These are phyloP conservation scores for Penicillium samsonianum DNA, from an alignment of 495 filamentous ascomycete genomes.

Conservation along the genomic window DNA sequence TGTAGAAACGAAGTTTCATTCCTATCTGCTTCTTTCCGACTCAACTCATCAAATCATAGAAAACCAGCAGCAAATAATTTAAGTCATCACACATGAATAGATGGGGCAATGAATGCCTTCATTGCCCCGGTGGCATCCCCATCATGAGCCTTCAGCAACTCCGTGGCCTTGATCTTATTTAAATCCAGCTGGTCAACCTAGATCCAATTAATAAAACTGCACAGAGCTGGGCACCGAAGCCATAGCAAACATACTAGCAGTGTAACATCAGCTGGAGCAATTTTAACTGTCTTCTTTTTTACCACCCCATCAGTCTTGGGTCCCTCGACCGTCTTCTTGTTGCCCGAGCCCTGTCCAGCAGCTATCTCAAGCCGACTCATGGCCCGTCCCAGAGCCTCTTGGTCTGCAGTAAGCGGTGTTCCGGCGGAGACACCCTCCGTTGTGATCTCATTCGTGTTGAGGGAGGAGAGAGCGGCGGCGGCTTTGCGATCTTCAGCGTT, in stretches of 20 bases:
- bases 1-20: neutral
- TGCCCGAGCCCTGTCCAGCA: constrained; percentile 32
- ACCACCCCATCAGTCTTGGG: constrained; percentile 45
- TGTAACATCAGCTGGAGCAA: constrained; percentile 64
- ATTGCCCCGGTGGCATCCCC: constrained; percentile 74
- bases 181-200: constrained; percentile 81
- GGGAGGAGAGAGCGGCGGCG: constrained; percentile 77
- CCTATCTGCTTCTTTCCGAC: neutral
- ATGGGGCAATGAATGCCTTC: constrained; percentile 57
- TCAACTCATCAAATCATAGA: neutral
- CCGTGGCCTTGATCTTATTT: constrained; percentile 77
- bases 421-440: constrained; percentile 47
- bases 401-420: constrained; percentile 58
- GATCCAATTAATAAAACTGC: constrained; percentile 6
- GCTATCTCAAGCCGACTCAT: constrained; percentile 67
- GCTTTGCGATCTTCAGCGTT: constrained; percentile 89
- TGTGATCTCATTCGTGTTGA: constrained; percentile 63
- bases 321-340: constrained; percentile 26
- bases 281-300: constrained; percentile 61
- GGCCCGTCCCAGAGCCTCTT: constrained; percentile 81
- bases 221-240: neutral
- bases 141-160: constrained; percentile 76
- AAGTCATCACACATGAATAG: constrained; percentile 26
- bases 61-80: neutral
- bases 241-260: constrained; percentile 56